These are phyloP conservation scores for Blastomyces gilchristii DNA, from an alignment of 2,329 filamentous ascomycete genomes.

Conservation along the genomic window DNA sequence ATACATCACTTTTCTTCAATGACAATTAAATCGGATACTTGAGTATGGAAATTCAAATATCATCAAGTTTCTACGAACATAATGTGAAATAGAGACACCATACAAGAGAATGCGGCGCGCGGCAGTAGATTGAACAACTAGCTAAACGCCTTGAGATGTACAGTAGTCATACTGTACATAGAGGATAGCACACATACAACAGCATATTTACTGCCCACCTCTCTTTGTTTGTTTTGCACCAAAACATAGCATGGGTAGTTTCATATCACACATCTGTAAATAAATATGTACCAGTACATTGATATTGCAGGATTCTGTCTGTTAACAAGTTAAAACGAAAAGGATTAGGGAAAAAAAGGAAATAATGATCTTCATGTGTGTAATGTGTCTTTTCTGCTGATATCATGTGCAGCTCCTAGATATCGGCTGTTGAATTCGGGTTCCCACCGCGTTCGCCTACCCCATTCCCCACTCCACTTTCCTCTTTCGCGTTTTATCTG, in stretches of 20 bases:
- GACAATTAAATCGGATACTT: too few relatives aligned
- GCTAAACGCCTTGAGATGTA: background rate
- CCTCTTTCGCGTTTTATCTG: constrained; percentile 45
- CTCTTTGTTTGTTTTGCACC: too few relatives aligned
- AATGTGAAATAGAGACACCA: too few relatives aligned
- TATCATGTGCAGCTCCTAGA: background rate
- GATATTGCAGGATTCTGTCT: background rate
- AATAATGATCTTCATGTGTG: background rate
- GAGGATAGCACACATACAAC: background rate
- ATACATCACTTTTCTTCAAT: too few relatives aligned
- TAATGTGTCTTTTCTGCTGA: background rate
- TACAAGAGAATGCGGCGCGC: too few relatives aligned
- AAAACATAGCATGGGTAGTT: too few relatives aligned
- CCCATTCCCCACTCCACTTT: constrained; percentile 1
- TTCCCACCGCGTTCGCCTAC: background rate
- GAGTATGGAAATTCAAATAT: too few relatives aligned
- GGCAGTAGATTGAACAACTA: too few relatives aligned
- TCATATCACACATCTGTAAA: background rate
- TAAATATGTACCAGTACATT: constrained; percentile 2
- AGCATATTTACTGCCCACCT: background rate
- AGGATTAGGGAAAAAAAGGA: background rate
- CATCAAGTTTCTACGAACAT: too few relatives aligned
- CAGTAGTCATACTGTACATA: background rate
- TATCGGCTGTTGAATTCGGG: constrained; percentile 11
- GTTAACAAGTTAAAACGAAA: background rate